Percentiles rank a stretch among this genome's conserved stretches.
phyloP scores from a whole-genome alignment of 2,329 filamentous ascomycete genomes.

The Trichoderma sp. region DNA sequence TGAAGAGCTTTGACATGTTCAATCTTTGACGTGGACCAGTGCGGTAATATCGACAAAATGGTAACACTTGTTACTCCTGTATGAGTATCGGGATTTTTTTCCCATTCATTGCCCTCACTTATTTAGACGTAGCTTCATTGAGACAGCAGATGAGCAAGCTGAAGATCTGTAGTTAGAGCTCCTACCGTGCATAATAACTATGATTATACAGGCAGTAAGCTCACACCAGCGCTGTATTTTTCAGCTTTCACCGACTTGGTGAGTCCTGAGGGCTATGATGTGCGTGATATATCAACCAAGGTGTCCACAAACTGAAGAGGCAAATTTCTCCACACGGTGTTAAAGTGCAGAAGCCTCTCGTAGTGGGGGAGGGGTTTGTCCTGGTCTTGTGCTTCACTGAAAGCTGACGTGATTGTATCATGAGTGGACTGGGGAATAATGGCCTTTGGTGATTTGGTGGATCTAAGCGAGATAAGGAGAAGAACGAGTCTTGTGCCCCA shows the following conservation, averaged over 20 bases:
- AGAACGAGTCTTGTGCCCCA: background rate
- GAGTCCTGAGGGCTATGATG: slow-evolving; percentile 6
- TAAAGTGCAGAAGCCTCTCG: slow-evolving; percentile 30
- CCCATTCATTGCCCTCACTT: background rate
- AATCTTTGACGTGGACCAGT: background rate
- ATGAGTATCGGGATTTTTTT: too few species aligned
- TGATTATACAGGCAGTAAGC: background rate
- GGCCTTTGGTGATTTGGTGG: slow-evolving; percentile 1
- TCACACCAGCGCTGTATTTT: background rate
- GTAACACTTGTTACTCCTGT: background rate
- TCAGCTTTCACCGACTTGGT: slow-evolving; percentile 11
- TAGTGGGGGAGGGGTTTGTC: slow-evolving; percentile 22
- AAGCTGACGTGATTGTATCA: slow-evolving; percentile 22
- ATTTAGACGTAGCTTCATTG: background rate
- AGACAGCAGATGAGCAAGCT: background rate
- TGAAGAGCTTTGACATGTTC: slow-evolving; percentile 33
- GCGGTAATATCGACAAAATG: background rate
- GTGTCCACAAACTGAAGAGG: slow-evolving; percentile 13
- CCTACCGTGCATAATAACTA: background rate
- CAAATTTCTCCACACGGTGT: slow-evolving; percentile 33
- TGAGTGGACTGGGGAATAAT: background rate
- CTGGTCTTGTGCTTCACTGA: slow-evolving; percentile 20
- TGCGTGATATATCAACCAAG: slow-evolving; percentile 13
- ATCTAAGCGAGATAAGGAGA: slow-evolving; percentile 17
- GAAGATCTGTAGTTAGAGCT: background rate